These are phyloP conservation scores for Quercus phellos DNA, from an alignment of 331 rosid genomes.

Conservation along the genomic window DNA sequence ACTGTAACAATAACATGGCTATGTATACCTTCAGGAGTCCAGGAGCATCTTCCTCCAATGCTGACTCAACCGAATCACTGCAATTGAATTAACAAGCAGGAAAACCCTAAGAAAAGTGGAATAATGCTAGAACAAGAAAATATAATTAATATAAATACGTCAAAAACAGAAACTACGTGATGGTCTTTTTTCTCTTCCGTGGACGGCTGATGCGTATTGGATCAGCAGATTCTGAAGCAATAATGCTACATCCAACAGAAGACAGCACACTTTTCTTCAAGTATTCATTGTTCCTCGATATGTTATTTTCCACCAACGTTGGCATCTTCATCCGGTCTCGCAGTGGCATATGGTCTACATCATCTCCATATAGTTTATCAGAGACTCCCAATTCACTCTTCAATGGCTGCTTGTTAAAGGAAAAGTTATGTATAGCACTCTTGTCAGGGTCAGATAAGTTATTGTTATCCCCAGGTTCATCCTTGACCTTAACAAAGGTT, in stretches of 20 bases:
- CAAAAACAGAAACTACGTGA: slow-evolving; percentile 53
- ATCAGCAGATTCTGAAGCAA: slow-evolving; percentile 37
- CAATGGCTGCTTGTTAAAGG: slow-evolving; percentile 19
- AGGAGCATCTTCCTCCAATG: slow-evolving; percentile 96
- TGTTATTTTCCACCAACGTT: slow-evolving; percentile 28
- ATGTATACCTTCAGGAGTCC: slow-evolving; percentile 82
- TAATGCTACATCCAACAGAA: slow-evolving; percentile 21
- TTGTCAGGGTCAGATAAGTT: slow-evolving; percentile 26
- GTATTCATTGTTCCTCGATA: slow-evolving; percentile 19
- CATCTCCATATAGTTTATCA: slow-evolving; percentile 34
- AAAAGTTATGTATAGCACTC: slow-evolving; percentile 29
- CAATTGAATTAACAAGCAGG: slow-evolving; percentile 19
- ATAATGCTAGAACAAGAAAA: not conserved
- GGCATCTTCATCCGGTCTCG: slow-evolving; percentile 52
- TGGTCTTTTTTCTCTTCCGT: slow-evolving; percentile 70
- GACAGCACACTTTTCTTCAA: slow-evolving; percentile 31
- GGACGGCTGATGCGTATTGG: slow-evolving; percentile 30
- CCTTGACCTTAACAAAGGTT: slow-evolving; percentile 49
- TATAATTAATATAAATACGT: not conserved
- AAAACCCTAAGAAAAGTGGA: slow-evolving; percentile 10
- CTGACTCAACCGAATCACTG: slow-evolving; percentile 81
- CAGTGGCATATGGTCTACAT: slow-evolving; percentile 49
- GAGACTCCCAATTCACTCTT: slow-evolving; percentile 47
- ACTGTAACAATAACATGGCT: slow-evolving; percentile 18
- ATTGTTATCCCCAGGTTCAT: slow-evolving; percentile 49